Conservation (phyloP, 148 eudicot species). For the Simmondsia chinensis region DNA sequence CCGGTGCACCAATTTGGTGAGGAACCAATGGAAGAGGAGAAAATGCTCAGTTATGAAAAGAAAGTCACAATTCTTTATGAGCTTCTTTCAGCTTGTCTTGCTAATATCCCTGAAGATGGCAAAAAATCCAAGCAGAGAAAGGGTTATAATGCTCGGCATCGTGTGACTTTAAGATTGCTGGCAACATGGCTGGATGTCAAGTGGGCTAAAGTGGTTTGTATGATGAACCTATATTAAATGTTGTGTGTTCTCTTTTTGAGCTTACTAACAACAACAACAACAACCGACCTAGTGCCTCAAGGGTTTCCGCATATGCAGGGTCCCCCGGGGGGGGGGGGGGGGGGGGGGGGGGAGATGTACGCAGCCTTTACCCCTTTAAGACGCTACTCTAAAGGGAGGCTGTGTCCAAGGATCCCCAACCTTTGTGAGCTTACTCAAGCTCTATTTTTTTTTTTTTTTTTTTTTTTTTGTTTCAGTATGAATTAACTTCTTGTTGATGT, state of each 20-base stretch:
- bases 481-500: too few species aligned
- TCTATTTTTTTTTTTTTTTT: background rate
- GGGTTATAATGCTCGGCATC: slow-evolving; percentile 94
- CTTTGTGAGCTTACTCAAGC: too few species aligned
- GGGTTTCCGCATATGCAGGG: too few species aligned
- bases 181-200: slow-evolving; percentile 83
- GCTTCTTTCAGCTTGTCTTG: slow-evolving; percentile 90
- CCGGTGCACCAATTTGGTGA: slow-evolving; percentile 30
- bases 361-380: too few species aligned
- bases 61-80: slow-evolving; percentile 74
- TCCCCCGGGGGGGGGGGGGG: too few species aligned
- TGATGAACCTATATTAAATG: background rate
- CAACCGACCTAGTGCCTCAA: too few species aligned
- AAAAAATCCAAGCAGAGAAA: slow-evolving; percentile 39
- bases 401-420: too few species aligned
- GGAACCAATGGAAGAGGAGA: slow-evolving; percentile 57
- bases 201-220: slow-evolving; percentile 74
- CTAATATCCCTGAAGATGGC: slow-evolving; percentile 46
- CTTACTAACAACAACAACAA: too few species aligned
- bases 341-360: too few species aligned
- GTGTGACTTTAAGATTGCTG: slow-evolving; percentile 79
- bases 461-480: background rate
- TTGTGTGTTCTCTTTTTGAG: too few species aligned
- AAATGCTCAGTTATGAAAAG: slow-evolving; percentile 53
- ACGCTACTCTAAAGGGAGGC: too few species aligned